Evolutionary conservation across 192 early-diverging fungal genomes (phyloP).

Genomic region (Irineochytrium annulatum): DNA sequence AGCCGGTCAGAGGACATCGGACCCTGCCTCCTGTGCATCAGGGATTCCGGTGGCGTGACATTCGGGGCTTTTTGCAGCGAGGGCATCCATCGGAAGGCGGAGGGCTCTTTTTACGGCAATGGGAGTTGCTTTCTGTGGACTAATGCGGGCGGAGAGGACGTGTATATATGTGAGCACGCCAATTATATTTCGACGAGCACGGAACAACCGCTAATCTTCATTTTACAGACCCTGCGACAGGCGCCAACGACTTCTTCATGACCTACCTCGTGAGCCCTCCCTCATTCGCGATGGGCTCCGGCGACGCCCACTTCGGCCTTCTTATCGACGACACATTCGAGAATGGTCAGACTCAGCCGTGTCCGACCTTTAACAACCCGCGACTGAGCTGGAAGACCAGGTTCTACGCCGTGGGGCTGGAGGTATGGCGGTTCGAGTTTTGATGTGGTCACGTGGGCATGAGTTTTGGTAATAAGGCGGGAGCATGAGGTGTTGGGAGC

Average conservation of each 20-base stretch:
- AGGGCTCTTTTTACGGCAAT: background rate
- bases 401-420: slow-evolving; percentile 2
- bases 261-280: background rate
- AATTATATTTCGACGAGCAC: background rate
- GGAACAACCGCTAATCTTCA: too few species aligned
- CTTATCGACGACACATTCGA: slow-evolving; percentile 8
- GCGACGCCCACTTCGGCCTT: slow-evolving; percentile 11
- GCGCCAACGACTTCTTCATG: slow-evolving; percentile 14
- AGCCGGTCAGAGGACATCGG: background rate
- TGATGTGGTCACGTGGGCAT: background rate
- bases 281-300: slow-evolving; percentile 9
- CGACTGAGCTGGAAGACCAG: background rate
- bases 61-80: background rate
- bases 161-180: background rate
- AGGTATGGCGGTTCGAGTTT: slow-evolving; percentile 13
- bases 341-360: slow-evolving; percentile 9
- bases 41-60: background rate
- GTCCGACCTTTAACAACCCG: slow-evolving; percentile 12
- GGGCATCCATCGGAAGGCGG: background rate
- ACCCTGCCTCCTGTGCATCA: slow-evolving; percentile 1
- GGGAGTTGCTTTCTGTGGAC: slow-evolving; percentile 20
- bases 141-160: slow-evolving; percentile 1
- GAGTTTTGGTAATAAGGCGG: too few species aligned
- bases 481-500: too few species aligned
- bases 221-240: slow-evolving; percentile 12